Evolutionary conservation across 331 rosid genomes (phyloP), one percentile per base, ranked within the genome.

Genomic region (Phaseolus coccineus): DNA sequence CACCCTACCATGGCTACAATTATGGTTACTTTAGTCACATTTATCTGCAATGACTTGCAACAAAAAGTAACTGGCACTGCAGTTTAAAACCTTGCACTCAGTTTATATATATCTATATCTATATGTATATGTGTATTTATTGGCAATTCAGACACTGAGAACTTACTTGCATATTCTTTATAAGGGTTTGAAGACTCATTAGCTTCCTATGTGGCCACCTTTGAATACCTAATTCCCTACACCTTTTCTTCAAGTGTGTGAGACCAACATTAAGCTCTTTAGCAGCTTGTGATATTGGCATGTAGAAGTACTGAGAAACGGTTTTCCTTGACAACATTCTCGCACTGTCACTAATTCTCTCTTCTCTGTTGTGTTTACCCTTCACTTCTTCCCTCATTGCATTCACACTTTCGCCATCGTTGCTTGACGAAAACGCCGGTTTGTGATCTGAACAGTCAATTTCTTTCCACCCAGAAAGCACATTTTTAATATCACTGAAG

Each of bases 161-260:
- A 39, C 83, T 1, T 76, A 87, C 98, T 90, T 92, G 87, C 0
- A 94, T 87, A 80, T 92, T 92, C 65, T 81, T 84, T 35, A 91
- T 92, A 4, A 94, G 87, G 65, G 96, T 86, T 88, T 94, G 92
- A 8, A 94, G 96, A 71, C 98, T 94, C 91, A 86, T 87, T 3
- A 94, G 73, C 86, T 94, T 94, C 61, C 97, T 82, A 15, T 94
- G 98, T 0, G 98, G 98, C 97, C 97, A 94, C 77, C 98, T 87
- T 16, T 86, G 86, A 4, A 94, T 91, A 6, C 98, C 98, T 77
- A 94, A 77, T 72, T 92, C 96, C 31, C 97, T 85, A 24, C 98
- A 91, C 55, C 97, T 86, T 72, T 90, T 94, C 88, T 94, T 94
- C 80, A 94, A 66, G 10, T 91, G 91, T 9, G 96, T 94, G 30